Base-by-base conservation (phyloP, 1,284 basidiomycete genomes). In the Puccinia polysora region DNA sequence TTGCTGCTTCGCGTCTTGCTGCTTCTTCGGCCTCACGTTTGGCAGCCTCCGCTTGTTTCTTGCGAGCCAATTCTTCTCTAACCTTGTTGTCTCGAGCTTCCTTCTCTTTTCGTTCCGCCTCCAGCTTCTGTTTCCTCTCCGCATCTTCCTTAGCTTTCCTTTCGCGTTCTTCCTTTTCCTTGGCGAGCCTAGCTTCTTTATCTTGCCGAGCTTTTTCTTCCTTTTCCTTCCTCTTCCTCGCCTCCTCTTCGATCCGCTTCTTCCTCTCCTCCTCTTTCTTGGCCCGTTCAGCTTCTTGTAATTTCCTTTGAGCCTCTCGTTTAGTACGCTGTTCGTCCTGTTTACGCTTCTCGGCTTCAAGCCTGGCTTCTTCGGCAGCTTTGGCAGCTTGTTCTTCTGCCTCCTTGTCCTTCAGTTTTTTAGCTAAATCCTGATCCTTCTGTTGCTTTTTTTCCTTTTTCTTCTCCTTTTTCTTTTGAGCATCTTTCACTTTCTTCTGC, bases 381-480 rank as follows among this genome's bases (percentile, higher is more conserved):
- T 92, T 89, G 23, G 88, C 88, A 50, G 89, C 88, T 79, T 87
- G 85, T 75, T 78, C 64, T 78, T 90, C 89, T 25, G 89, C 89
- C 58, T 89, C 89, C 76, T 86, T 86, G 28, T 84, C 85, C 14
- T 89, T 88, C 68, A 85, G 85, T 80, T 86, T 86, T 25, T 84
- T 85, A 14, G 89, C 88, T 69, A 85, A 85, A 80, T 92, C 91
- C 78, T 91, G 91, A 77, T 97, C 95, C 79, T 94, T 95, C 65
- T 89, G 89, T 76, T 86, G 84, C 81, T 94, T 95, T 82, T 81
- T 85, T 36, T 76, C 91, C 89, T 84, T 87, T 83, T 90, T 90
- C 87, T 95, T 95, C 80, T 95, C 93, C 84, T 97, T 97, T 86
- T 97, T 97, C 84, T 92, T 94, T 85, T 97, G 91, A 81, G 93